Evolutionary conservation across 306 rosid genomes (phyloP).

Genomic region (Cicer cuneatum): DNA sequence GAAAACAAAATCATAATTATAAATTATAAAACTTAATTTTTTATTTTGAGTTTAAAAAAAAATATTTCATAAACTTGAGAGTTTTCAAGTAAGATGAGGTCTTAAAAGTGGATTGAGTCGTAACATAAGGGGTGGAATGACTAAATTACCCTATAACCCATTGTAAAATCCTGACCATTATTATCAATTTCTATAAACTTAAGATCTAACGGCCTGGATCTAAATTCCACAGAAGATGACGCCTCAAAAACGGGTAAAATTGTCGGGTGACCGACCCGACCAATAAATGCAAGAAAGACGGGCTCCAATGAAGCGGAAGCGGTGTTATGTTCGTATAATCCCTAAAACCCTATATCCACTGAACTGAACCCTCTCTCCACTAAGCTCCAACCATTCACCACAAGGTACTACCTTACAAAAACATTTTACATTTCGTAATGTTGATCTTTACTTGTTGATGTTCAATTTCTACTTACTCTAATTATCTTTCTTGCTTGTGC

Average conservation of each 20-base stretch:
- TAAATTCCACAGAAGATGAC: neutral
- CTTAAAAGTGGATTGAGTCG: too few relatives aligned
- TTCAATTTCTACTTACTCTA: neutral
- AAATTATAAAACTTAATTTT: too few relatives aligned
- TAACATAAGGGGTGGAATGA: too few relatives aligned
- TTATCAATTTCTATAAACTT: neutral
- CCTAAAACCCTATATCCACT: conserved; percentile 43
- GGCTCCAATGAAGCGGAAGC: neutral
- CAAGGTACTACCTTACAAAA: neutral
- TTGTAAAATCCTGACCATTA: too few relatives aligned
- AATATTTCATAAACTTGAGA: too few relatives aligned
- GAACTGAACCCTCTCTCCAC: conserved; percentile 15
- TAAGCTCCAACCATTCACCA: neutral
- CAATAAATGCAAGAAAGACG: neutral
- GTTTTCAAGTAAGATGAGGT: too few relatives aligned
- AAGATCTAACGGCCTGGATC: neutral
- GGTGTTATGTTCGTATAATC: neutral
- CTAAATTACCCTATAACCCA: too few relatives aligned
- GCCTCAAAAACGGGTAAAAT: neutral
- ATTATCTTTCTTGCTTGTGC: neutral
- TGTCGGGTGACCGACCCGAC: conserved; percentile 38
- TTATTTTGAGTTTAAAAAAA: too few relatives aligned
- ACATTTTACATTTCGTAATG: too few relatives aligned
- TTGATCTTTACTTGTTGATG: neutral
- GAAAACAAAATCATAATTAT: too few relatives aligned